Evolutionary conservation across 768 basidiomycete species (phyloP).

Genomic region (Rhodotorula kratochvilovae): DNA sequence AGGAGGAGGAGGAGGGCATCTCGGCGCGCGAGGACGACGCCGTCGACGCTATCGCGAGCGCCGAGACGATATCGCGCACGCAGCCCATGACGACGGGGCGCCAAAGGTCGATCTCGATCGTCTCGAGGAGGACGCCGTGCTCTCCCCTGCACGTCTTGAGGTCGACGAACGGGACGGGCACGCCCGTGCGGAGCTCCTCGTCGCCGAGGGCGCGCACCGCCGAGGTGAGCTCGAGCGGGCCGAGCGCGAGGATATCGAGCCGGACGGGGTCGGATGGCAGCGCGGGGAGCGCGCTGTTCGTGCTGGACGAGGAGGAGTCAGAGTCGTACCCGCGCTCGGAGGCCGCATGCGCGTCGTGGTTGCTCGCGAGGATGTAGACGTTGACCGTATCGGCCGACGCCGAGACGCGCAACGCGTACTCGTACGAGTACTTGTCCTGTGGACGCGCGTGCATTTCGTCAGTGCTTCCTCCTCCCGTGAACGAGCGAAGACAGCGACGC

Average conservation of each 20-base stretch:
- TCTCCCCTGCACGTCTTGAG: slow-evolving; percentile 48
- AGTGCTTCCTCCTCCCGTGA: too few species aligned
- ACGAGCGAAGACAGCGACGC: background rate
- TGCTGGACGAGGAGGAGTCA: background rate
- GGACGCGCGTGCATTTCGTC: too few species aligned
- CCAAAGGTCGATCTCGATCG: slow-evolving; percentile 65
- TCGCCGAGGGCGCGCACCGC: slow-evolving; percentile 3
- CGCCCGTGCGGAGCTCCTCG: background rate
- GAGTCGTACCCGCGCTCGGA: background rate
- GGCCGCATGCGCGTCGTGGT: background rate
- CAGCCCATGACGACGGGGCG: slow-evolving; percentile 58
- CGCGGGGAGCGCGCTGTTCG: background rate
- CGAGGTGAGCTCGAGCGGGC: slow-evolving; percentile 28
- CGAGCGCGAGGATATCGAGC: slow-evolving; percentile 29
- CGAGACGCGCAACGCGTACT: slow-evolving; percentile 9
- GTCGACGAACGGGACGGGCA: slow-evolving; percentile 17
- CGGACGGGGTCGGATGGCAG: slow-evolving; percentile 31
- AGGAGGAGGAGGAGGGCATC: background rate
- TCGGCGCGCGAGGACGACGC: background rate
- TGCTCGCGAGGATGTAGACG: slow-evolving; percentile 30
- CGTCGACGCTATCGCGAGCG: slow-evolving; percentile 46
- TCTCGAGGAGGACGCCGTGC: slow-evolving; percentile 56
- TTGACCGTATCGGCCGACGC: slow-evolving; percentile 23
- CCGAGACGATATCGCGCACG: slow-evolving; percentile 52
- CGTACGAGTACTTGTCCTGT: slow-evolving; percentile 13